phyloP scores from a whole-genome alignment of 2,329 filamentous ascomycete species.

The Sclerotinia glacialis region DNA sequence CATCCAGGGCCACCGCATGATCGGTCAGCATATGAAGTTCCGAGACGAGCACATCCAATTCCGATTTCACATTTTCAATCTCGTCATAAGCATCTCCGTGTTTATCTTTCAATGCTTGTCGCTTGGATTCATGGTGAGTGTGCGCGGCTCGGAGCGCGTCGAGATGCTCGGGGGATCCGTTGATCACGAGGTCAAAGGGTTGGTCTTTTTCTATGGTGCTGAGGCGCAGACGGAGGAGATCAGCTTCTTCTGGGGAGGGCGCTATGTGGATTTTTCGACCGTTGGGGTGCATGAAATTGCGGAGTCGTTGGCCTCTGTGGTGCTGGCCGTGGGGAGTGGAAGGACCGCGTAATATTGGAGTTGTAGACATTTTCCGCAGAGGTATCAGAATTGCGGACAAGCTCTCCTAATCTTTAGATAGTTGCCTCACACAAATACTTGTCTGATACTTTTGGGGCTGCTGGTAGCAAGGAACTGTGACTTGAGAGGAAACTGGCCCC shows the following conservation, averaged over 20 bases:
- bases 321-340: constrained; percentile 26
- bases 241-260: constrained; percentile 53
- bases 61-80: constrained; percentile 53
- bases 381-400: background rate
- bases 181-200: constrained; percentile 55
- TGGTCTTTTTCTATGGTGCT: constrained; percentile 38
- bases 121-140: constrained; percentile 50
- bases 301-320: constrained; percentile 43
- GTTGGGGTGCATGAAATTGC: constrained; percentile 54
- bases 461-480: background rate
- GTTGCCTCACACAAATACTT: background rate
- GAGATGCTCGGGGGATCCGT: constrained; percentile 50
- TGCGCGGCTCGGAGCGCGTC: constrained; percentile 50
- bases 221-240: constrained; percentile 48
- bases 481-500: background rate
- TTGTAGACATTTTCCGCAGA: constrained; percentile 27
- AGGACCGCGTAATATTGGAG: constrained; percentile 22
- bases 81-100: constrained; percentile 53
- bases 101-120: constrained; percentile 47
- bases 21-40: constrained; percentile 55
- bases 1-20: constrained; percentile 54
- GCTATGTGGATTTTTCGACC: constrained; percentile 57
- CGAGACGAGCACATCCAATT: constrained; percentile 51
- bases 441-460: background rate
- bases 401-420: background rate